Evolutionary conservation across 2,329 filamentous ascomycete genomes (phyloP).

Genomic region (Penicillium sp.): DNA sequence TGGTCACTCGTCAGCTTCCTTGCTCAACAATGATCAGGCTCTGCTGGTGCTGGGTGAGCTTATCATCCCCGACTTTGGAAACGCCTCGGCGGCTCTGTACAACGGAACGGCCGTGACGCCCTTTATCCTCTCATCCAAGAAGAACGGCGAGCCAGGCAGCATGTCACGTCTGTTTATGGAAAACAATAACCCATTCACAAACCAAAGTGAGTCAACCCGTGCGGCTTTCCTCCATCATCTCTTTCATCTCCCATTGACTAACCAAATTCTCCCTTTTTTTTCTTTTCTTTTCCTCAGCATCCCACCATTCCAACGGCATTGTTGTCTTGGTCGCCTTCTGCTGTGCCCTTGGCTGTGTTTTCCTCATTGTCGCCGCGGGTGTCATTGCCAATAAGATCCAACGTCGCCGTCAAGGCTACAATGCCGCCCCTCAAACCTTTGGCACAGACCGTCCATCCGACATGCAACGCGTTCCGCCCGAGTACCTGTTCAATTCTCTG

Average conservation of each 20-base stretch:
- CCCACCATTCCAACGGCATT: constrained; percentile 41
- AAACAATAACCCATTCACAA: constrained; percentile 67
- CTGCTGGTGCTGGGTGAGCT: constrained; percentile 83
- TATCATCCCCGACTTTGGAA: constrained; percentile 67
- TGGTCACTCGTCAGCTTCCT: constrained; percentile 57
- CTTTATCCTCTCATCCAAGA: constrained; percentile 69
- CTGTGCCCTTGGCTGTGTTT: constrained; percentile 43
- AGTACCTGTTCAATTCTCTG: constrained; percentile 42
- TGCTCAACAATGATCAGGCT: constrained; percentile 62
- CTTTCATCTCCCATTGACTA: neutral
- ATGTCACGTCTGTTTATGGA: constrained; percentile 80
- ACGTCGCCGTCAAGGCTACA: constrained; percentile 43
- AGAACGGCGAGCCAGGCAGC: constrained; percentile 61
- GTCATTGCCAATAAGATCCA: constrained; percentile 45
- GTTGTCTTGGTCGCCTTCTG: constrained; percentile 44
- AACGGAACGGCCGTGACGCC: constrained; percentile 74
- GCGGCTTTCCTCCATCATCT: no score
- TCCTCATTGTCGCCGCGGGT: constrained; percentile 43
- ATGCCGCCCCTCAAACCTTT: constrained; percentile 39
- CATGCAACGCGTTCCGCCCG: constrained; percentile 42
- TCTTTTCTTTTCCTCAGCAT: constrained; percentile 16
- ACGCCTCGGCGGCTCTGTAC: constrained; percentile 78
- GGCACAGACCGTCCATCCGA: constrained; percentile 43
- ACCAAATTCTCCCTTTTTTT: constrained; percentile 8
- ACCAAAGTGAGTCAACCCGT: constrained; percentile 48